Base-by-base conservation (phyloP, 2,329 filamentous ascomycete species). In the Curvularia eragrostidis region DNA sequence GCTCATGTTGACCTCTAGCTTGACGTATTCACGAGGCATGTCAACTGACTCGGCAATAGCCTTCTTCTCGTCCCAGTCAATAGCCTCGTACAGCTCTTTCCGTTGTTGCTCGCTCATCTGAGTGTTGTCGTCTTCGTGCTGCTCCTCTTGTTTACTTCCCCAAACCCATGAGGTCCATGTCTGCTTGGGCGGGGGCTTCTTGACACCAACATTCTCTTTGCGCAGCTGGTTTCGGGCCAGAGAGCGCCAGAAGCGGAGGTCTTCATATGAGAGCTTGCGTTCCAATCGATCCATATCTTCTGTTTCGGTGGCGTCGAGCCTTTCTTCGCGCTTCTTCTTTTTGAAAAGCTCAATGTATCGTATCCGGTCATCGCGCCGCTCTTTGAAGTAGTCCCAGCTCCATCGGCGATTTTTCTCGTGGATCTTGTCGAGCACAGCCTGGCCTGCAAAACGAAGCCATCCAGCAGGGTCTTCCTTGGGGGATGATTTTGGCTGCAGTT, bases 21-120 rank as follows among this genome's bases (percentile, higher is more conserved):
- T 97, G 70, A 99, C 84, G 9, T 92, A 92, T 67, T 99, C 95
- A 52, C 91, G 87, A 0, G 96, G 96, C 30, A 93, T 83, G 67
- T 99, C 95, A 3, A 99, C 89, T 41, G 90, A 89, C 65, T 97
- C 93, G 0, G 92, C 84, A 38, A 99, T 84, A 1, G 90, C 91
- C 59, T 93, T 89, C 81, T 97, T 98, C 77, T 99, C 95, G 62
- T 99, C 91, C 89, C 94, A 99, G 70, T 98, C 95, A 69, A 99
- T 99, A 48, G 92, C 96, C 67, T 96, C 90, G 76, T 98, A 99
- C 9, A 99, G 85, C 77, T 99, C 94, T 75, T 98, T 93, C 41
- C 94, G 89, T 75, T 99, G 93, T 76, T 98, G 89, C 61, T 99
- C 95, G 0, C 91, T 96, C 84, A 99, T 96, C 58, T 92, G 87